These are phyloP conservation scores for Fusarium sp. DNA, from an alignment of 2,329 filamentous ascomycete species.

Conservation along the genomic window DNA sequence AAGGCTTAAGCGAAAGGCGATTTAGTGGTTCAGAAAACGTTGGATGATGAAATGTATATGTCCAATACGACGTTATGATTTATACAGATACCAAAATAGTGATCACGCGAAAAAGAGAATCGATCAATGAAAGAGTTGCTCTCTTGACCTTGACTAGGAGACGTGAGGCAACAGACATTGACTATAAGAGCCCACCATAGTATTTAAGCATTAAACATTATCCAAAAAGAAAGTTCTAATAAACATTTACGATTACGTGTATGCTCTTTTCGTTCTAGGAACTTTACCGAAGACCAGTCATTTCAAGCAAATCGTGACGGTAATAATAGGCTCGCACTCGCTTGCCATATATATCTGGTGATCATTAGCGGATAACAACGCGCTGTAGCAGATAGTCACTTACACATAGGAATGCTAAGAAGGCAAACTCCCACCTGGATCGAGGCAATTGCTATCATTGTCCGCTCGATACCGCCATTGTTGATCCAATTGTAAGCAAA, in stretches of 20 bases:
- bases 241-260: constrained; percentile 16
- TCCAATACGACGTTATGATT: constrained; percentile 5
- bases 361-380: neutral
- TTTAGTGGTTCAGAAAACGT: neutral
- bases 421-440: constrained; percentile 83
- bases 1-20: constrained; percentile 38
- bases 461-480: constrained; percentile 66
- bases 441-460: constrained; percentile 77
- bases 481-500: constrained; percentile 87
- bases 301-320: constrained; percentile 74
- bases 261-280: neutral
- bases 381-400: constrained; percentile 66
- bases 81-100: constrained; percentile 8
- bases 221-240: constrained; percentile 21
- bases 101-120: neutral
- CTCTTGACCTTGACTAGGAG: neutral
- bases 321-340: constrained; percentile 79
- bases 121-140: neutral
- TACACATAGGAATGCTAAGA: constrained; percentile 81
- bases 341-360: constrained; percentile 80
- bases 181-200: neutral
- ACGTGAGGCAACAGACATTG: neutral
- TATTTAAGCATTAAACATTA: constrained; percentile 17
- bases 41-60: neutral
- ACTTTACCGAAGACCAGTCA: constrained; percentile 47